Base-by-base conservation (phyloP, 2,329 filamentous ascomycete genomes). In the Huntiella bhutanensis region DNA sequence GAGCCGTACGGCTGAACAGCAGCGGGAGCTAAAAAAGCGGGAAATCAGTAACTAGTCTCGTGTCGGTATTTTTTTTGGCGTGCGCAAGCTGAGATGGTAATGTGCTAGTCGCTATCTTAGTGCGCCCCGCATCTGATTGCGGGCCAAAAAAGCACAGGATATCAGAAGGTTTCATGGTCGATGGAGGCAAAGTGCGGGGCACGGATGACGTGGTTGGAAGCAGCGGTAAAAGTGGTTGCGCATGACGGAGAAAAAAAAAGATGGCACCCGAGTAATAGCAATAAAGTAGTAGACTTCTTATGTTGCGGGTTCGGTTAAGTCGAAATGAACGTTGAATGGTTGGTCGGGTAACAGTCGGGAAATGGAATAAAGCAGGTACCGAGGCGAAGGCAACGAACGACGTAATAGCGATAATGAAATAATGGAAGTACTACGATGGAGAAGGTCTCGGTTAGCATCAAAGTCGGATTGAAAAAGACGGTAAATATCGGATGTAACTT, bases 1-100 rank as follows among this genome's bases (percentile, higher is more conserved):
- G 75, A 80, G 64, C 81, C 76, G 59, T 80, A 82, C 61, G 79
- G 74, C 49, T 75, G 80, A 56, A 80, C 61, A 43, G 41, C 39
- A 37, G 45, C 17, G 42, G 48, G 46, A 33, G 42, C 33, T 34
- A 41, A 40, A 49, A 40, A 13, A 43, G 17, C 32, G 40, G 28
- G 32, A 45, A 28, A 32, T 49, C 19, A 49, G 42, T 3, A 37
- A 28, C 22, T 28, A 28, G 22, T 28, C 22, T 28, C 22, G 22
- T 28, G 22, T 28, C 22, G 22, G 6, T 28, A 28, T 28, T 28
- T 28, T 28, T 22, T 28, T 28, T 28, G 22, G 22, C 22, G 22
- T 28, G 22, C 22, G 22, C 22, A 28, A 28, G 22, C 22, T 28
- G 22, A 28, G 22, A 28, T 28, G 6, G 6, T 10, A 10, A 28